These are phyloP conservation scores for Cyberlindnera xylosilytica DNA, from an alignment of 805 yeast genomes.

Conservation along the genomic window DNA sequence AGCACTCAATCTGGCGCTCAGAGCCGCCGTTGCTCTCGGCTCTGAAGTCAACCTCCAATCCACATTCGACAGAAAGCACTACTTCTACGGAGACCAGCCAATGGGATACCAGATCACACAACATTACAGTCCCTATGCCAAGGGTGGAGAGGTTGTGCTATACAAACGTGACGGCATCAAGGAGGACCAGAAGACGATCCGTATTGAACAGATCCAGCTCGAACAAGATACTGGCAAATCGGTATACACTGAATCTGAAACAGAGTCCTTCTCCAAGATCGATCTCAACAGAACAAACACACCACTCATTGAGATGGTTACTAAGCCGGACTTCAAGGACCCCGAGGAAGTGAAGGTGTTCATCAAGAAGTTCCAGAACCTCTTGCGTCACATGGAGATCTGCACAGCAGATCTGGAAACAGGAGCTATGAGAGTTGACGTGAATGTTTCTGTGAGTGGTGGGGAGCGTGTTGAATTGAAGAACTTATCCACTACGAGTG, in stretches of 20 bases:
- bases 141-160: conserved; percentile 56
- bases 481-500: conserved; percentile 80
- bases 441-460: conserved; percentile 76
- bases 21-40: conserved; percentile 68
- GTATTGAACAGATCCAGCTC: conserved; percentile 78
- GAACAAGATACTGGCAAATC: conserved; percentile 96
- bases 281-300: conserved; percentile 84
- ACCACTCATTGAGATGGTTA: conserved; percentile 88
- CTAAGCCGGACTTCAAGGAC: conserved; percentile 77
- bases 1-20: conserved; percentile 66
- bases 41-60: conserved; percentile 54
- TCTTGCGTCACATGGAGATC: conserved; percentile 64
- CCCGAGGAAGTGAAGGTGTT: conserved; percentile 72
- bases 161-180: conserved; percentile 52
- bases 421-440: conserved; percentile 95
- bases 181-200: conserved; percentile 42
- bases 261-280: conserved; percentile 40
- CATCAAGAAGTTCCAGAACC: conserved; percentile 72
- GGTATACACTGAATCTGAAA: conserved; percentile 41
- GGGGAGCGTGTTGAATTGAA: conserved; percentile 83
- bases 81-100: conserved; percentile 96
- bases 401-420: conserved; percentile 91
- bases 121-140: conserved; percentile 75
- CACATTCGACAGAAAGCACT: conserved; percentile 89
- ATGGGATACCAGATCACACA: conserved; percentile 95